Percentiles rank a stretch among this genome's conserved stretches.
phyloP scores from a whole-genome alignment of 805 yeast genomes.

The Kazachstania africana region DNA sequence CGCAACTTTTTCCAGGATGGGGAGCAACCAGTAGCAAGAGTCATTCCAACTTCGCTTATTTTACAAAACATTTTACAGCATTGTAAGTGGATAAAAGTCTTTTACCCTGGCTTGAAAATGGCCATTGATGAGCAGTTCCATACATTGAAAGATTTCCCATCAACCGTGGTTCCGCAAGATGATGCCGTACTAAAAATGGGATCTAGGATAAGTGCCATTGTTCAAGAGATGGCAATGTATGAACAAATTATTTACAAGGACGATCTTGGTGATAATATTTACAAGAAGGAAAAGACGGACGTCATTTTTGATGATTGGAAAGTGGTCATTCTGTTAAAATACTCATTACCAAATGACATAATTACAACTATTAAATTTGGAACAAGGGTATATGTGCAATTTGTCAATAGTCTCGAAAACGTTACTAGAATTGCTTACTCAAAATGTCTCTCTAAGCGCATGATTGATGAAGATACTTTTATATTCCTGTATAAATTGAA shows the following conservation, averaged over 20 bases:
- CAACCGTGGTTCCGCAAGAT: neutral
- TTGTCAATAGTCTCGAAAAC: constrained; percentile 9
- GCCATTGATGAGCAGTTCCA: no score
- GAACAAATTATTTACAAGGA: constrained; percentile 8
- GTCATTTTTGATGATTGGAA: constrained; percentile 8
- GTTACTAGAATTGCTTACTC: constrained; percentile 7
- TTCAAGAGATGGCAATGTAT: constrained; percentile 4
- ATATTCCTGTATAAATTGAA: constrained; percentile 10
- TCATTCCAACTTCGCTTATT: constrained; percentile 4
- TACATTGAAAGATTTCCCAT: no score
- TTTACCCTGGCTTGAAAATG: constrained; percentile 13
- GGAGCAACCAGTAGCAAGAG: constrained; percentile 3
- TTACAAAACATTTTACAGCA: constrained; percentile 7
- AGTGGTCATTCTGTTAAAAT: constrained; percentile 8
- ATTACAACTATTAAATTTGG: constrained; percentile 8
- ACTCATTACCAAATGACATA: constrained; percentile 6
- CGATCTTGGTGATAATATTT: no score
- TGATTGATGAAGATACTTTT: constrained; percentile 14
- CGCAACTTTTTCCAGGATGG: constrained; percentile 3
- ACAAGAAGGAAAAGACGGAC: no score
- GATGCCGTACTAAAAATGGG: neutral
- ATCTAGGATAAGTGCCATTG: constrained; percentile 2
- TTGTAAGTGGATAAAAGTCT: constrained; percentile 6
- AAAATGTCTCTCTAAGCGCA: constrained; percentile 11
- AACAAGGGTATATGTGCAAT: constrained; percentile 11